Base-by-base conservation (phyloP, 371 early-diverging fungal genomes). In the Phascolomyces articulosus region DNA sequence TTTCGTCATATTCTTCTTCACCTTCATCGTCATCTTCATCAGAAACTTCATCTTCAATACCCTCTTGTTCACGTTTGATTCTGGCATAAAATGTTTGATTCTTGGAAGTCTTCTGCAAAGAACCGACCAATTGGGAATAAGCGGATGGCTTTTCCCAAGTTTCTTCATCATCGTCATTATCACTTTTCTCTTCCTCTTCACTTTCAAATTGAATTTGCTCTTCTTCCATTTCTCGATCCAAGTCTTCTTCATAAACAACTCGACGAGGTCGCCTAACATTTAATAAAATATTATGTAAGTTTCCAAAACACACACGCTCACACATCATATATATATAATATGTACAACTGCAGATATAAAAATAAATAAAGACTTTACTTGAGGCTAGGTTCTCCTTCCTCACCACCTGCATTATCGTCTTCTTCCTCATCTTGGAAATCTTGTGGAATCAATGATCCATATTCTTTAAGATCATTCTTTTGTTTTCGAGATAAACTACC, bases 401-500 rank as follows among this genome's bases (percentile, higher is more conserved):
- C 51, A 44, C 44, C 44, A 44, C 44, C 16, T 44, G 44, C 3
- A 44, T 51, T 41, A 9, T 41, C 63, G 4, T 70, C 63, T 11
- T 61, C 56, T 61, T 82, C 79, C 8, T 82, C 82, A n/a, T 80
- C 80, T 18, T 81, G 78, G 26, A 84, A 84, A 27, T 81, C 84
- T 13, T 79, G 71, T 11, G 89, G 89, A 26, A 87, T 85, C 9
- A 88, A 75, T 60, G 85, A 79, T 51, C 89, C 89, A 62, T 88
- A 88, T 27, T 88, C 89, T 51, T 84, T 82, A 63, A 88, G 79
- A 71, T 84, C 82, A 34, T 85, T 78, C 31, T 74, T 74, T 57
- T 78, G 75, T 58, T 82, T 81, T 31, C 81, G 72, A 27, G 71
- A 72, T 24, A 81, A 59, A 38, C 73, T 73, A 23, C 81, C 81